Conservation (phyloP, 306 rosid species). For the Gillenia trifoliata region DNA sequence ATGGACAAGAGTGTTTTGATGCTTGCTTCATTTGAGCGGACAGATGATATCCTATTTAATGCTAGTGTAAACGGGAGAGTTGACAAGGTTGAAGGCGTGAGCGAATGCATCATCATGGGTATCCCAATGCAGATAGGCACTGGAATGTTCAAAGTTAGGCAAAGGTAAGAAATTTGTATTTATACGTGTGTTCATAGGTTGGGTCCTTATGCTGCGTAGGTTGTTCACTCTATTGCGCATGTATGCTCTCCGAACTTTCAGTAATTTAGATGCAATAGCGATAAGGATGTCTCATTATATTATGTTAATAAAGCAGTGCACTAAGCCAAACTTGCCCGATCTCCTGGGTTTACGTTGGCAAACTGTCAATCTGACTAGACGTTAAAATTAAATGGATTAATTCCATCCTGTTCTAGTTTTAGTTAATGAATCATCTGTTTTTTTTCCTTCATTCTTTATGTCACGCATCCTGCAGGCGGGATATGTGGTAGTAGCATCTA, state of each 20-base stretch:
- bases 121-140: conserved; percentile 82
- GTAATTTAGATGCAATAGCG: not conserved
- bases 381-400: not conserved
- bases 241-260: not conserved
- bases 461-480: not conserved
- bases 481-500: not conserved
- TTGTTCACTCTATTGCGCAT: not conserved
- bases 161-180: conserved; percentile 47
- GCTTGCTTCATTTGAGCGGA: conserved; percentile 93
- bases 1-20: conserved; percentile 87
- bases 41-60: conserved; percentile 70
- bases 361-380: not conserved
- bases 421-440: not conserved
- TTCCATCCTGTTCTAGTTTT: not conserved
- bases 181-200: not conserved
- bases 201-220: not conserved
- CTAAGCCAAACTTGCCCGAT: not conserved
- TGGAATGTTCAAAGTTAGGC: conserved; percentile 80
- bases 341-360: not conserved
- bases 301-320: not conserved
- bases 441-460: not conserved
- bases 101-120: conserved; percentile 92
- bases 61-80: conserved; percentile 67
- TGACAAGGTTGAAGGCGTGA: conserved; percentile 82
- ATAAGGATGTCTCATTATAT: not conserved